These are phyloP conservation scores for Oryza rufipogon DNA, from an alignment of 176 grass and related monocot genomes.

Conservation along the genomic window DNA sequence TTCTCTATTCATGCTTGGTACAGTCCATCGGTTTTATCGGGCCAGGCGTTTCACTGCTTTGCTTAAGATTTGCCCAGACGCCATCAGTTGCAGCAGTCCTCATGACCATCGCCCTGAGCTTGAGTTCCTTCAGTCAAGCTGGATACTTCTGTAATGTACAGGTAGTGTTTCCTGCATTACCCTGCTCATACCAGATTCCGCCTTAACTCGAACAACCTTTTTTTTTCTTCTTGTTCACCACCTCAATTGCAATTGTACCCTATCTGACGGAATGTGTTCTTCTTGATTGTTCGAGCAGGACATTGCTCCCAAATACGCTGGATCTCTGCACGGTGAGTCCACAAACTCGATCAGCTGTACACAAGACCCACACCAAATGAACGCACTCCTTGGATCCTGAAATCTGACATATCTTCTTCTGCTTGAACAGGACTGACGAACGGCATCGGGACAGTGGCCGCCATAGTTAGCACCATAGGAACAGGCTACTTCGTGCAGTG, in stretches of 20 bases:
- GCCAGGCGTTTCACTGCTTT: constrained; percentile 68
- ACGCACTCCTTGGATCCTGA: not conserved
- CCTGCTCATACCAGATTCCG: not conserved
- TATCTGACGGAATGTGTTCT: constrained; percentile 23
- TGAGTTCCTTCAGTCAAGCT: constrained; percentile 93
- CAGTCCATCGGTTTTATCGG: constrained; percentile 96
- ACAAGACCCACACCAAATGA: constrained; percentile 5
- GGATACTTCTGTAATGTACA: constrained; percentile 94
- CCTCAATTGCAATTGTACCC: not conserved
- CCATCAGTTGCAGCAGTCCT: constrained; percentile 66
- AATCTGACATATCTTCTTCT: constrained; percentile 36
- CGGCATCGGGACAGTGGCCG: constrained; percentile 72
- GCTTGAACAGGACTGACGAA: constrained; percentile 82
- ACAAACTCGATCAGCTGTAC: not conserved
- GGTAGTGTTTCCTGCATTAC: constrained; percentile 42
- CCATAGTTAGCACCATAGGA: constrained; percentile 93
- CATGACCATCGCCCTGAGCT: constrained; percentile 81
- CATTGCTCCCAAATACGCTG: constrained; percentile 88
- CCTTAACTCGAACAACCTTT: not conserved
- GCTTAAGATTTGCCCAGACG: constrained; percentile 81
- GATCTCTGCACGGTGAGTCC: constrained; percentile 80
- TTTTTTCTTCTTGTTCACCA: not conserved
- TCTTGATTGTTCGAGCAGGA: constrained; percentile 56
- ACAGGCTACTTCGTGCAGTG: constrained; percentile 88
- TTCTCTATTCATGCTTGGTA: constrained; percentile 32